phyloP scores from a whole-genome alignment of 495 filamentous ascomycete species.

The Neurospora sp. region DNA sequence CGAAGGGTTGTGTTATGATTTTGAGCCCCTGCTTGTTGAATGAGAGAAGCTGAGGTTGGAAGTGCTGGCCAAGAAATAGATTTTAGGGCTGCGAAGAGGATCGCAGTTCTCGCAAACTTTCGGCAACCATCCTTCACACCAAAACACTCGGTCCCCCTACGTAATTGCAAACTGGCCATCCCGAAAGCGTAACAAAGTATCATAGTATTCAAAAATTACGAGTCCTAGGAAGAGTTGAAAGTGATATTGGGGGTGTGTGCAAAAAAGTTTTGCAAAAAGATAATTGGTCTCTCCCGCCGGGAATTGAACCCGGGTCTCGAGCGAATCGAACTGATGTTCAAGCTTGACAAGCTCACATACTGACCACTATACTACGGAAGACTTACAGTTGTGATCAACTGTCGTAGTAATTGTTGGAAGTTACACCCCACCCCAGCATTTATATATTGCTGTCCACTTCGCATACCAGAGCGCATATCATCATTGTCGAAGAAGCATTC shows the following conservation, averaged over 20 bases:
- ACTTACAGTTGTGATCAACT: neutral
- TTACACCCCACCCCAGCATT: accelerated
- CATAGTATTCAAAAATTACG: neutral
- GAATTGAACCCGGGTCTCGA: too few relatives aligned
- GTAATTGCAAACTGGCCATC: neutral
- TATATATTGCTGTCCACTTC: neutral
- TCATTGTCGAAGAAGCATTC: neutral
- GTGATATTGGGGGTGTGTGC: neutral
- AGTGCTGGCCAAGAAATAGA: neutral
- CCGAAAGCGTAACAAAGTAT: neutral
- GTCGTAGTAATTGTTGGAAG: neutral
- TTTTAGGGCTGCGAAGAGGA: neutral
- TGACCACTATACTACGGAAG: slow-evolving; percentile 1
- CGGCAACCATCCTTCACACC: neutral
- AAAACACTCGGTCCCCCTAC: neutral
- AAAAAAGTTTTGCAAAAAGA: neutral
- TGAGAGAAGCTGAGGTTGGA: neutral
- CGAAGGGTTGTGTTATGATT: neutral
- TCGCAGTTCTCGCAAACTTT: neutral
- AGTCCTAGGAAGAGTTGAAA: neutral
- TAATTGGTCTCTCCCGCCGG: too few relatives aligned
- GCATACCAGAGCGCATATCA: neutral
- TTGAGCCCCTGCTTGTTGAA: neutral
- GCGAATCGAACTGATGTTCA: neutral
- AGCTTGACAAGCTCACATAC: neutral